phyloP scores from a whole-genome alignment of 2,329 filamentous ascomycete species.

The Westerdykella ornata region DNA sequence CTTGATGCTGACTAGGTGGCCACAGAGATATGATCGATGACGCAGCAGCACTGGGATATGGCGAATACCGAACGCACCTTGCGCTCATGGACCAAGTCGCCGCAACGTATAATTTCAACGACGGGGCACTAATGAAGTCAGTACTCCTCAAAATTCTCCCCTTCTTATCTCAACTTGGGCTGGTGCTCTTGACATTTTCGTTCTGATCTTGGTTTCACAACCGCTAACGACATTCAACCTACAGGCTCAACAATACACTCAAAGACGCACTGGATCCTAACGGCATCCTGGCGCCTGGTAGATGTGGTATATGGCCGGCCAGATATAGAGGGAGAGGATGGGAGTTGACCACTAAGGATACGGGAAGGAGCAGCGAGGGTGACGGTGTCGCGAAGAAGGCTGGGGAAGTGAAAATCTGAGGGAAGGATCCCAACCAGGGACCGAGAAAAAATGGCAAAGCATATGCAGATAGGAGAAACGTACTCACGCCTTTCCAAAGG shows the following conservation, averaged over 20 bases:
- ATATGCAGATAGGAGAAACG: too few species aligned
- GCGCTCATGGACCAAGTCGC: conserved; percentile 46
- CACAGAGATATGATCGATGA: conserved; percentile 28
- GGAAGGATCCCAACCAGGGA: too few species aligned
- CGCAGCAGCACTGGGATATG: conserved; percentile 38
- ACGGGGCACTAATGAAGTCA: conserved; percentile 37
- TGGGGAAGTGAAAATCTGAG: conserved; percentile 7
- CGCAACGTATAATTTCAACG: conserved; percentile 43
- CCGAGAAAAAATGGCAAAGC: too few species aligned
- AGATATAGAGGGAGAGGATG: conserved; percentile 12
- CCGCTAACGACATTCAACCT: too few species aligned
- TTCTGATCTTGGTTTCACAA: background rate
- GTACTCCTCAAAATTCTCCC: background rate
- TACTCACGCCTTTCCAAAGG: too few species aligned
- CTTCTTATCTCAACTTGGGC: background rate
- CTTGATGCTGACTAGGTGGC: too few species aligned
- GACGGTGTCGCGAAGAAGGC: conserved; percentile 8
- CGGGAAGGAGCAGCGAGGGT: conserved; percentile 8
- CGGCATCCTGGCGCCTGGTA: conserved; percentile 20
- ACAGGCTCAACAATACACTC: conserved; percentile 38
- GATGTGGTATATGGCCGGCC: conserved; percentile 18
- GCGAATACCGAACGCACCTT: conserved; percentile 45
- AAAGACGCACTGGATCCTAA: conserved; percentile 44
- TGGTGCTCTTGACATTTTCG: background rate
- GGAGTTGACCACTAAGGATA: conserved; percentile 12